Evolutionary conservation across 345 rosid genomes (phyloP), one percentile per base, ranked within the genome.

Genomic region (Salix arbutifolia): DNA sequence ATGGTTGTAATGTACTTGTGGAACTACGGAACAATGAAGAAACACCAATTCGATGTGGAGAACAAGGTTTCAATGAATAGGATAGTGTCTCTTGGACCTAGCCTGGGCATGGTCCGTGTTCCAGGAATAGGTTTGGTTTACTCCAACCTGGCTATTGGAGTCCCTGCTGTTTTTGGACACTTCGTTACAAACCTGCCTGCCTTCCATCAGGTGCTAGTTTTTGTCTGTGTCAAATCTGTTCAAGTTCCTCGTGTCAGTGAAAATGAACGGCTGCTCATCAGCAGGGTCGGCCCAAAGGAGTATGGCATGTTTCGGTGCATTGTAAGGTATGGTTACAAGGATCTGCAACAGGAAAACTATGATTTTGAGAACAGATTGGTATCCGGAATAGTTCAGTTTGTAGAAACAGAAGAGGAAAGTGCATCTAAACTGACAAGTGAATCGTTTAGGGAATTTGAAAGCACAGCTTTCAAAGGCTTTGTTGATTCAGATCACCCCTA

Each of bases 351-450:
- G 74, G 97, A 92, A 79, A 87, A 86, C 84, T 84, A 89, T 73
- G 88, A 88, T 62, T 92, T 92, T 56, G 97, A 92, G 82, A 82
- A 82, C 78, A 83, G 84, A 78, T 76, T 90, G 83, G 88, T 90
- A 8, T 77, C 88, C 1, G 89, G 84, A 33, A 82, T 89, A 61
- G 53, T 88, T 2, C 85, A 86, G 5, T 89, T 90, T 30, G 84
- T 90, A 6, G 89, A 92, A 79, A 81, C 87, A 11, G 90, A 89
- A 78, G 87, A 71, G 58, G 80, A 78, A 42, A 50, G 38, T 46
- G 19, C 58, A 61, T 52, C 25, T 16, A 40, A 37, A 44, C 67
- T n/a, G 23, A 68, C 68, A 14, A 17, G 17, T 9, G 60, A 70
- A 70, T 42, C 75, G 18, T 28, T 67, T 38, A 33, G 35, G 53